Conservation (phyloP, 805 yeast genomes). For the Metschnikowia arizonensis region DNA sequence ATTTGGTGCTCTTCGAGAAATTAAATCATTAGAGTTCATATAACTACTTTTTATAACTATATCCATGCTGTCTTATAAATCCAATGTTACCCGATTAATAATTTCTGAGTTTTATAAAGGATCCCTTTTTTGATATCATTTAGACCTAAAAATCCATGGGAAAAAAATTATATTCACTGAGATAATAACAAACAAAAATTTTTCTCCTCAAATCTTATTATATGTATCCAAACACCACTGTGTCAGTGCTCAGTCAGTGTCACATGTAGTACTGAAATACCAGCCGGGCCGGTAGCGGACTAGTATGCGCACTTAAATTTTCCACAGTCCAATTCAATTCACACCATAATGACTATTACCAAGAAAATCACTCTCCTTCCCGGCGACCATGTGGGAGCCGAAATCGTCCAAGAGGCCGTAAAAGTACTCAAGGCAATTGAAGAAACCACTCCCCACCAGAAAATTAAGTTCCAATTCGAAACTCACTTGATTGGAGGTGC, state of each 20-base stretch:
- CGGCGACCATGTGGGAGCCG: slow-evolving; percentile 97
- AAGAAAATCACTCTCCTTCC: slow-evolving; percentile 85
- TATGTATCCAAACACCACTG: too few relatives aligned
- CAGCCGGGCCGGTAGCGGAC: slow-evolving; percentile 3
- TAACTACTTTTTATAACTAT: too few relatives aligned
- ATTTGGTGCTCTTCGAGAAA: too few relatives aligned
- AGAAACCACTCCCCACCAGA: slow-evolving; percentile 36
- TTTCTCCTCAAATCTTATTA: too few relatives aligned
- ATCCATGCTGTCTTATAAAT: too few relatives aligned
- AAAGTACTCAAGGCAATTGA: slow-evolving; percentile 83
- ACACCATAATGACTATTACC: slow-evolving; percentile 15
- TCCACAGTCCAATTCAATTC: background rate
- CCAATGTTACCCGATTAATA: too few relatives aligned
- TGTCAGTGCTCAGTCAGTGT: background rate
- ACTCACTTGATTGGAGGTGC: slow-evolving; percentile 96
- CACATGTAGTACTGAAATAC: background rate
- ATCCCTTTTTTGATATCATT: too few relatives aligned
- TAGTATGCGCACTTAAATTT: background rate
- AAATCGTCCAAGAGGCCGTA: slow-evolving; percentile 83
- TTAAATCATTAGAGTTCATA: too few relatives aligned
- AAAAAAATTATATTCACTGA: too few relatives aligned
- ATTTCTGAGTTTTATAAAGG: too few relatives aligned
- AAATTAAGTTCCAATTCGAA: slow-evolving; percentile 66
- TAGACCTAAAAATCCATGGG: too few relatives aligned
- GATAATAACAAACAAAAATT: too few relatives aligned